phyloP scores from a whole-genome alignment of 345 rosid species.

The Salix arbutifolia region DNA sequence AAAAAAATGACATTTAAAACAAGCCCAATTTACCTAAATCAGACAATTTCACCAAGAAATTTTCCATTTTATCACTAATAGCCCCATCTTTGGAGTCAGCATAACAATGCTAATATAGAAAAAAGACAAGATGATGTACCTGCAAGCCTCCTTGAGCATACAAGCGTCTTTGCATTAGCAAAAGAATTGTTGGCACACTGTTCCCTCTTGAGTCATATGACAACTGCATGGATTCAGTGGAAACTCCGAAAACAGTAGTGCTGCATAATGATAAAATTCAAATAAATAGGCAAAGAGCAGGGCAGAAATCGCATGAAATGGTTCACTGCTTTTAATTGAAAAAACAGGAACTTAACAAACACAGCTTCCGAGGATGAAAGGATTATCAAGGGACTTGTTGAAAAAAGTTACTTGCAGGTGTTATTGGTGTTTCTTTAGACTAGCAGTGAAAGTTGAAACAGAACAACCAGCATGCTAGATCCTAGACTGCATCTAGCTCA shows the following conservation, averaged over 20 bases:
- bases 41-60: background rate
- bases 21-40: background rate
- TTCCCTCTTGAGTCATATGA: constrained; percentile 34
- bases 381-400: background rate
- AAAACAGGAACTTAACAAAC: background rate
- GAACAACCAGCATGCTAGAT: background rate
- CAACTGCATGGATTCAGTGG: constrained; percentile 38
- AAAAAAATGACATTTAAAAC: background rate
- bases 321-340: background rate
- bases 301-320: background rate
- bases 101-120: background rate
- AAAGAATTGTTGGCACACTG: constrained; percentile 31
- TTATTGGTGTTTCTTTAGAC: background rate
- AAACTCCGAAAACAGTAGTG: constrained; percentile 34
- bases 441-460: background rate
- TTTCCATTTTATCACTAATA: background rate
- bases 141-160: constrained; percentile 33
- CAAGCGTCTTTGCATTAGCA: constrained; percentile 29
- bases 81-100: background rate
- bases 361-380: background rate
- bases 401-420: background rate
- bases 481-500: background rate
- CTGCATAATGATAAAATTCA: constrained; percentile 16
- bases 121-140: constrained; percentile 11
- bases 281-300: background rate